Evolutionary conservation across 169 alveolate species (phyloP).

Genomic region (Babesia ovata): DNA sequence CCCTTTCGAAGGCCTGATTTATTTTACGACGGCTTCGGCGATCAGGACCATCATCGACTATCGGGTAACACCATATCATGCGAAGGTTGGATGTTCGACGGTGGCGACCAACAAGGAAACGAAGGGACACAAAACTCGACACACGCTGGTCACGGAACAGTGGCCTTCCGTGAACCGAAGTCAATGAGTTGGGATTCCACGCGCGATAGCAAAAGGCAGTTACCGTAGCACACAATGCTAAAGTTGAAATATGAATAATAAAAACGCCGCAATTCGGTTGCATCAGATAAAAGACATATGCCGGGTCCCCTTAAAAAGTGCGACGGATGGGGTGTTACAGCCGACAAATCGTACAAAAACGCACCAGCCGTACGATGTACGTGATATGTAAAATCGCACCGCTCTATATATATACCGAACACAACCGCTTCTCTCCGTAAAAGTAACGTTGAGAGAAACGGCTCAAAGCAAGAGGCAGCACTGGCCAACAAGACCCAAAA

Average conservation of each 20-base stretch:
- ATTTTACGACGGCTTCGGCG: constrained; percentile 57
- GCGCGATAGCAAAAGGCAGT: not conserved
- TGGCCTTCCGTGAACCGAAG: not conserved
- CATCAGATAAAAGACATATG: not conserved
- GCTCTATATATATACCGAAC: not conserved
- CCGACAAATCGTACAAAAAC: not conserved
- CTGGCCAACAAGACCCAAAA: not conserved
- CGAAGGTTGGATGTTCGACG: not conserved
- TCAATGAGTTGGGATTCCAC: constrained; percentile 1
- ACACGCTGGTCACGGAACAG: not conserved
- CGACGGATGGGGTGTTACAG: constrained; percentile 31
- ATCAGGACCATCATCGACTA: constrained; percentile 67
- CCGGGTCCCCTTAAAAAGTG: not conserved
- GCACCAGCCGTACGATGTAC: not conserved
- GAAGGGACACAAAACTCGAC: not conserved
- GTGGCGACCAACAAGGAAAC: not conserved
- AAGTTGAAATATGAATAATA: not conserved
- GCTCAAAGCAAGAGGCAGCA: constrained; percentile 1
- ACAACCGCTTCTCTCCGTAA: not conserved
- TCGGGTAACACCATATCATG: constrained; percentile 77
- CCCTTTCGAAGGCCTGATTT: constrained; percentile 69
- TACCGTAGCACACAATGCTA: no score
- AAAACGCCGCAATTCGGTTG: not conserved
- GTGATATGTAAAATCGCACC: no score
- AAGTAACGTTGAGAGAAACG: not conserved